Evolutionary conservation across 202 grass and related monocot genomes (phyloP).

Genomic region (Musa balbisiana): DNA sequence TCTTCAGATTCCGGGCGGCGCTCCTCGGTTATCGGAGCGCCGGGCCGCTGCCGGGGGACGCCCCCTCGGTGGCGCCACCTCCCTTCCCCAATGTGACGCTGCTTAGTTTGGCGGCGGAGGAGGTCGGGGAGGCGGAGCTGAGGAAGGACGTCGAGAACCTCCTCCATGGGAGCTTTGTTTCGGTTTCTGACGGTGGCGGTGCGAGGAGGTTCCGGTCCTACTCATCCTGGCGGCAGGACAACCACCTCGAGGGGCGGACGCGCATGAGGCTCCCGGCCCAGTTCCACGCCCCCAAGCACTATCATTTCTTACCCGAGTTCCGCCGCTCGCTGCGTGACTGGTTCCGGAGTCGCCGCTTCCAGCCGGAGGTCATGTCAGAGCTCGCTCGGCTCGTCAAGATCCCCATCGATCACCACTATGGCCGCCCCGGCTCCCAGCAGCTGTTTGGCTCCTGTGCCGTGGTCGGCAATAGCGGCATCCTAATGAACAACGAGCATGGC

Average conservation of each 20-base stretch:
- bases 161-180: neutral
- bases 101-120: slow-evolving; percentile 41
- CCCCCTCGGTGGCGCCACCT: neutral
- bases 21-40: slow-evolving; percentile 14
- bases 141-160: slow-evolving; percentile 12
- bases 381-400: slow-evolving; percentile 34
- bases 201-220: slow-evolving; percentile 16
- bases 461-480: slow-evolving; percentile 87
- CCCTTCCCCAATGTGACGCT: slow-evolving; percentile 43
- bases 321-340: slow-evolving; percentile 51
- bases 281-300: slow-evolving; percentile 32
- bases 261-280: slow-evolving; percentile 33
- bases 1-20: slow-evolving; percentile 36
- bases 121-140: slow-evolving; percentile 41
- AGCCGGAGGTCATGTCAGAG: slow-evolving; percentile 43
- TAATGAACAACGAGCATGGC: slow-evolving; percentile 51
- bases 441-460: slow-evolving; percentile 62
- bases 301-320: slow-evolving; percentile 36
- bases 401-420: slow-evolving; percentile 7
- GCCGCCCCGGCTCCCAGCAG: neutral
- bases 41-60: slow-evolving; percentile 2
- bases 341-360: slow-evolving; percentile 60
- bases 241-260: slow-evolving; percentile 12
- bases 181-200: slow-evolving; percentile 17
- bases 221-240: slow-evolving; percentile 41